phyloP scores from a whole-genome alignment of 1,139 yeast genomes.

The Nakaseomyces delphensis region DNA sequence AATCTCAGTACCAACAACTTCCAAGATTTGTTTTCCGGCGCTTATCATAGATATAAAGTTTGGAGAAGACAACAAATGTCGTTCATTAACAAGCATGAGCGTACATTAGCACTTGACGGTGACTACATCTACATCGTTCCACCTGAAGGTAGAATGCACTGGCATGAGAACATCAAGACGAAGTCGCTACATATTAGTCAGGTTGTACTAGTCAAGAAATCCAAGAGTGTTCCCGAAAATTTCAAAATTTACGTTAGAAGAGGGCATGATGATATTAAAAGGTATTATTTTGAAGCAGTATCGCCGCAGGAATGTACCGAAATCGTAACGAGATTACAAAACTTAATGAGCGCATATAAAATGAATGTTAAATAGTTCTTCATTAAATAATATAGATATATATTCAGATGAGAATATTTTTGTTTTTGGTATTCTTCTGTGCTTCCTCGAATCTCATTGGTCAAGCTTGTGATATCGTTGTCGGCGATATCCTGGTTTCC shows the following conservation, averaged over 20 bases:
- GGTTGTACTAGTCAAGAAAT: slow-evolving; percentile 66
- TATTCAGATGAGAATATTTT: no score
- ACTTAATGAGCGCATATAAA: slow-evolving; percentile 44
- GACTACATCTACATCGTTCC: slow-evolving; percentile 88
- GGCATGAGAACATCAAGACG: slow-evolving; percentile 69
- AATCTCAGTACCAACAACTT: slow-evolving; percentile 18
- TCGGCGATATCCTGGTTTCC: not conserved
- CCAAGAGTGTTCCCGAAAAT: slow-evolving; percentile 65
- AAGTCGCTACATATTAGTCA: slow-evolving; percentile 82
- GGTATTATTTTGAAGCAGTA: slow-evolving; percentile 79
- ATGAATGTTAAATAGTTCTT: slow-evolving; percentile 48
- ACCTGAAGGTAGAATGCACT: slow-evolving; percentile 57
- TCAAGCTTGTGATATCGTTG: no score
- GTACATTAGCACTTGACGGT: slow-evolving; percentile 83
- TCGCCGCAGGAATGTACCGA: slow-evolving; percentile 57
- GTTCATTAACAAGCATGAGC: slow-evolving; percentile 64
- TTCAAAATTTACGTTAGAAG: slow-evolving; percentile 78
- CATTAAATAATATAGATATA: not conserved
- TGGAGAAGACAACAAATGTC: slow-evolving; percentile 86
- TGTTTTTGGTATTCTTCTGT: not conserved
- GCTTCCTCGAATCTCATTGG: slow-evolving; percentile 7
- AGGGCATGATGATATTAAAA: slow-evolving; percentile 49
- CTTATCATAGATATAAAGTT: slow-evolving; percentile 56
- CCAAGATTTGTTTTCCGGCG: slow-evolving; percentile 31
- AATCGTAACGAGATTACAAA: slow-evolving; percentile 58